phyloP scores from a whole-genome alignment of 805 yeast species.

The Saccharomycopsis sp. region DNA sequence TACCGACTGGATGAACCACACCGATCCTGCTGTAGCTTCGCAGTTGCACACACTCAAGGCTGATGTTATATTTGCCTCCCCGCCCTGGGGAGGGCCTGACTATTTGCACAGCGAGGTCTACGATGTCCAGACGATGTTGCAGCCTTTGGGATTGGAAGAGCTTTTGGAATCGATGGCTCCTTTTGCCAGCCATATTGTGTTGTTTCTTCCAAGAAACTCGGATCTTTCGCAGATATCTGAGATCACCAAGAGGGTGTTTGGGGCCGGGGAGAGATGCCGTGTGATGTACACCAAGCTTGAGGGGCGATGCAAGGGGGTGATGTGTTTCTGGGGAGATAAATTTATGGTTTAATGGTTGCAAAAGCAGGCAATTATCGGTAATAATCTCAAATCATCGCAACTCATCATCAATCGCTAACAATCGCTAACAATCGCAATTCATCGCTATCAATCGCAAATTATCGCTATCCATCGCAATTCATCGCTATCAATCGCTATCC shows the following conservation, averaged over 20 bases:
- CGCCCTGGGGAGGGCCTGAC: constrained; percentile 84
- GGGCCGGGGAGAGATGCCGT: constrained; percentile 38
- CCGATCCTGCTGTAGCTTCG: background rate
- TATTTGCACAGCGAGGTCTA: constrained; percentile 40
- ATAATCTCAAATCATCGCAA: too few relatives aligned
- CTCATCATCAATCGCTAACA: too few relatives aligned
- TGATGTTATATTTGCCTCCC: constrained; percentile 64
- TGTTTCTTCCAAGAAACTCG: constrained; percentile 60
- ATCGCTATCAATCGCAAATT: too few relatives aligned
- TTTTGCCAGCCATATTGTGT: constrained; percentile 42
- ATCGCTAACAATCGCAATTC: too few relatives aligned
- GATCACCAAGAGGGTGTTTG: constrained; percentile 41
- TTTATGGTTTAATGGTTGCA: constrained; percentile 30
- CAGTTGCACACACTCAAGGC: constrained; percentile 22
- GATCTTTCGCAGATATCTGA: constrained; percentile 44
- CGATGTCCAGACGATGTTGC: constrained; percentile 38
- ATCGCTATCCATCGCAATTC: too few relatives aligned
- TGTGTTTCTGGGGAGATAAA: constrained; percentile 54
- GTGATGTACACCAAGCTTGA: constrained; percentile 37
- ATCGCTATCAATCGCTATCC: too few relatives aligned
- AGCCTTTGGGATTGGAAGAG: constrained; percentile 43
- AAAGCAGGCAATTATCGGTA: too few relatives aligned
- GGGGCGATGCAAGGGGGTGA: constrained; percentile 45
- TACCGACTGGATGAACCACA: constrained; percentile 41
- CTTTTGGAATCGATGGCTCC: constrained; percentile 38